Percentiles rank a stretch among this genome's conserved stretches.
Conservation (phyloP, 2,329 filamentous ascomycete species). For the Pseudonectria buxi region DNA sequence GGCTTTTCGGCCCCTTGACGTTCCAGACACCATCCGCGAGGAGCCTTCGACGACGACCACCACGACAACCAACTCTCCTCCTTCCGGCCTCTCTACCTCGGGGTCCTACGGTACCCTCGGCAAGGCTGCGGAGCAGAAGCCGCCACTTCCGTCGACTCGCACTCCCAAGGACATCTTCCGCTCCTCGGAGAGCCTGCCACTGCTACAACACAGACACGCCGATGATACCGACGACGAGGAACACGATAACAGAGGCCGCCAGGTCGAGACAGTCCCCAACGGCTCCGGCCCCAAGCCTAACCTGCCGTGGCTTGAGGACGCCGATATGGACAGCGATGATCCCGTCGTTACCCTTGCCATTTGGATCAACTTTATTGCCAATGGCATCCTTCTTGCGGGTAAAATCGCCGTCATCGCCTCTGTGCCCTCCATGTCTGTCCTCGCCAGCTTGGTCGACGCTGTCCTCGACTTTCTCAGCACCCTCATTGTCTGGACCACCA, state of each 20-base stretch:
- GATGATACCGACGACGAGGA: constrained; percentile 36
- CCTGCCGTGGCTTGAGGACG: constrained; percentile 67
- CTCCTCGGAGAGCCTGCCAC: constrained; percentile 59
- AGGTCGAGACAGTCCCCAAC: constrained; percentile 15
- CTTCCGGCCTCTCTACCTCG: constrained; percentile 16
- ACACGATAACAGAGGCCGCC: constrained; percentile 8
- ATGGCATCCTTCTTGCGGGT: constrained; percentile 64
- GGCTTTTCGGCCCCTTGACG: constrained; percentile 47
- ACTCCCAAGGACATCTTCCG: constrained; percentile 86
- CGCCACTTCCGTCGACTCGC: constrained; percentile 55
- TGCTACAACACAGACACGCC: constrained; percentile 45
- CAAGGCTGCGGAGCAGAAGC: constrained; percentile 24
- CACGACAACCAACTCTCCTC: constrained; percentile 22
- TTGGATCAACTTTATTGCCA: constrained; percentile 76
- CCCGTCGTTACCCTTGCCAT: constrained; percentile 81
- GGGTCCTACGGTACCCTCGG: constrained; percentile 26
- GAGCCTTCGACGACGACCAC: constrained; percentile 39
- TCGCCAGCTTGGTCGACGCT: constrained; percentile 73
- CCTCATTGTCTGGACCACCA: constrained; percentile 73
- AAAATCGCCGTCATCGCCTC: constrained; percentile 73
- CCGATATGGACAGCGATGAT: constrained; percentile 62
- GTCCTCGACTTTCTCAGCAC: constrained; percentile 76
- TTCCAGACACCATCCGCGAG: constrained; percentile 72
- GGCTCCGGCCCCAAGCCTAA: constrained; percentile 41
- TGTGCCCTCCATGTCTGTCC: constrained; percentile 73